phyloP scores from a whole-genome alignment of 176 grass and related monocot genomes.

The Cenchrus fungigraminus region DNA sequence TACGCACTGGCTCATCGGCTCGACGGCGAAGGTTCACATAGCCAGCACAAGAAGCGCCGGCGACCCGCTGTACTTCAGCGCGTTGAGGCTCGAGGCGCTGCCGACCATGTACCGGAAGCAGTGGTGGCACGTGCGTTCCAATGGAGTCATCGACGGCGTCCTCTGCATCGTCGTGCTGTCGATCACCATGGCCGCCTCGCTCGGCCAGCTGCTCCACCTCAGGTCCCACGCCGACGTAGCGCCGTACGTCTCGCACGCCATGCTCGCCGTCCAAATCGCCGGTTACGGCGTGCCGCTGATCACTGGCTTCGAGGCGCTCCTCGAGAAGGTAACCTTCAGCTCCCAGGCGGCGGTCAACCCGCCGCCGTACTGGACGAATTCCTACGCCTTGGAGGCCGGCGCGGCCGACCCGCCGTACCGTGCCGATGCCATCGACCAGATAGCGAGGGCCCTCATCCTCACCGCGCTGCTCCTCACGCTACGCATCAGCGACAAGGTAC shows the following conservation, averaged over 20 bases:
- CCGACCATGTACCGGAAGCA: too few relatives aligned
- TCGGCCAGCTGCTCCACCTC: constrained; percentile 51
- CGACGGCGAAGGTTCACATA: constrained; percentile 47
- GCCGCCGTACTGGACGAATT: too few relatives aligned
- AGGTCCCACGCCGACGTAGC: constrained; percentile 27
- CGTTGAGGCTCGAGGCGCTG: constrained; percentile 31
- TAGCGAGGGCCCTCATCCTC: constrained; percentile 48
- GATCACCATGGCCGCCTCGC: constrained; percentile 28
- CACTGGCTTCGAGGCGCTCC: not conserved
- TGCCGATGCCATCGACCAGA: constrained; percentile 4
- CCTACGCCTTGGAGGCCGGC: too few relatives aligned
- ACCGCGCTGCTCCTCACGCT: constrained; percentile 45
- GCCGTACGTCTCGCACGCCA: constrained; percentile 56
- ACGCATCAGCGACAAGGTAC: constrained; percentile 48
- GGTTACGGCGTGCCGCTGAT: constrained; percentile 50
- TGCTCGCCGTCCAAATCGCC: constrained; percentile 56
- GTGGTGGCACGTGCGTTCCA: not conserved
- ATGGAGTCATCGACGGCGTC: constrained; percentile 49
- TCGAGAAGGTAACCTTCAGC: too few relatives aligned
- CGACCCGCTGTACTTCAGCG: constrained; percentile 53
- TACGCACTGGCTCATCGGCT: constrained; percentile 42
- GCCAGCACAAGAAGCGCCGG: constrained; percentile 39
- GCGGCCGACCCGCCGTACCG: too few relatives aligned
- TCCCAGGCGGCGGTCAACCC: too few relatives aligned
- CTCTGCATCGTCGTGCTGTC: constrained; percentile 50